Base-by-base conservation (phyloP, 208 protist species). In the Leishmania mexicana region DNA sequence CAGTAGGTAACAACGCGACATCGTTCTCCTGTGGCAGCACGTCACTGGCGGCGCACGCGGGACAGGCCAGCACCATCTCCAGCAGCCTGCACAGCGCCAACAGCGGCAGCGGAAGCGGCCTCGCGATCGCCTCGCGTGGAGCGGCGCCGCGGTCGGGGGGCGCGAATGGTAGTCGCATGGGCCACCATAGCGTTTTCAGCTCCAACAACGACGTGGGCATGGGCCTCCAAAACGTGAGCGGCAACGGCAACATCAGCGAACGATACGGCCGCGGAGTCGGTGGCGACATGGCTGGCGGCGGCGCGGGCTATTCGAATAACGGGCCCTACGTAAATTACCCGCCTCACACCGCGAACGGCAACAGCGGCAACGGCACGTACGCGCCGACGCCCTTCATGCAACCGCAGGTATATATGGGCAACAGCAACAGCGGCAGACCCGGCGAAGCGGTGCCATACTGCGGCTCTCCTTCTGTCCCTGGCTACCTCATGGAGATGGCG, bases 11-110 rank as follows among this genome's bases (percentile, higher is more conserved):
- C 75, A 31, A n/a, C 42, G 2, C 57, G 7, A 42, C 57, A 38
- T 51, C 49, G 8, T 13, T 51, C 31, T 17, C 45, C 11, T 35
- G n/a, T 31, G 51, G 8, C 81, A 74, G 28, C 10, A 35, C 21
- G 24, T 47, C 38, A 24, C 60, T 13, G 49, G 35, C 42, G 62
- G 62, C 62, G 53, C 62, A 17, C 35, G 64, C 71, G 77, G 58
- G n/a, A 57, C 40, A 6, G 54, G 19, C 31, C 40, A 79, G 54
- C 75, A n/a, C 8, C 38, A 70, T 57, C 65, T 60, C 77, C 60
- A 75, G 51, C 74, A 75, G n/a, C 75, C 72, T 70, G 67, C 60
- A 51, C 38, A 67, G 45, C 51, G 42, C 72, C 47, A 11, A n/a
- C 60, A 78, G 53, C 40, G 24, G 21, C 76, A 84, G 3, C 67